Evolutionary conservation across 75 land plant species (phyloP).

Genomic region (Ceratopteris richardii): DNA sequence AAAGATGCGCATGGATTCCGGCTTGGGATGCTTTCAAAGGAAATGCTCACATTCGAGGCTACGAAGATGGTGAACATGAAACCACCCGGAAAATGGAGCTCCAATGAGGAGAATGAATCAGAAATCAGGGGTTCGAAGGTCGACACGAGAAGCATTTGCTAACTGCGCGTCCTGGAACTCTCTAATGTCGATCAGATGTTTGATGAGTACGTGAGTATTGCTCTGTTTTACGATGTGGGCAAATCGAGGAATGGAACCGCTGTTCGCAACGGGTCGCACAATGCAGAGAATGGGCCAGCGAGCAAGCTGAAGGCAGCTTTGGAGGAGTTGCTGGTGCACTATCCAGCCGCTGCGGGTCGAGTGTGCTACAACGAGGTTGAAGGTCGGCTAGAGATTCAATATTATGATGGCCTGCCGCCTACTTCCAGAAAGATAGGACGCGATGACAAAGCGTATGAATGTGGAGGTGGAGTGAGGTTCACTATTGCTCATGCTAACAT

Average conservation of each 20-base stretch:
- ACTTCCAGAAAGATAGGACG: no score
- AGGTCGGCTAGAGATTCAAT: neutral
- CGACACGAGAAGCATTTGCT: no score
- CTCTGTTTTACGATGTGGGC: neutral
- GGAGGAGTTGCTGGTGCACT: neutral
- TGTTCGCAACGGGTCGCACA: no score
- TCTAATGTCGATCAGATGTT: neutral
- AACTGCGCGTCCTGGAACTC: slow-evolving; percentile 2
- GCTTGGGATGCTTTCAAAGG: no score
- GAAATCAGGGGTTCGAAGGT: no score
- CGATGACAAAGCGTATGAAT: neutral
- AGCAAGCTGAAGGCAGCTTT: neutral
- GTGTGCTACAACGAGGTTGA: neutral
- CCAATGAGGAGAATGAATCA: no score
- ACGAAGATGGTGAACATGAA: no score
- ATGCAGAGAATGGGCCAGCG: neutral
- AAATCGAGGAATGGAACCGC: no score
- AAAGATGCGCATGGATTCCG: no score
- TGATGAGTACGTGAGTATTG: neutral
- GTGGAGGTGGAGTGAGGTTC: neutral
- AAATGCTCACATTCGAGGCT: no score
- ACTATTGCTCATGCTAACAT: neutral
- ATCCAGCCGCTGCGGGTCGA: neutral
- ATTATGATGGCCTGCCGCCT: neutral
- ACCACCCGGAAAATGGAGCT: no score